These are phyloP conservation scores for Anastatica hierochuntica DNA, from an alignment of 345 rosid species.

Conservation along the genomic window DNA sequence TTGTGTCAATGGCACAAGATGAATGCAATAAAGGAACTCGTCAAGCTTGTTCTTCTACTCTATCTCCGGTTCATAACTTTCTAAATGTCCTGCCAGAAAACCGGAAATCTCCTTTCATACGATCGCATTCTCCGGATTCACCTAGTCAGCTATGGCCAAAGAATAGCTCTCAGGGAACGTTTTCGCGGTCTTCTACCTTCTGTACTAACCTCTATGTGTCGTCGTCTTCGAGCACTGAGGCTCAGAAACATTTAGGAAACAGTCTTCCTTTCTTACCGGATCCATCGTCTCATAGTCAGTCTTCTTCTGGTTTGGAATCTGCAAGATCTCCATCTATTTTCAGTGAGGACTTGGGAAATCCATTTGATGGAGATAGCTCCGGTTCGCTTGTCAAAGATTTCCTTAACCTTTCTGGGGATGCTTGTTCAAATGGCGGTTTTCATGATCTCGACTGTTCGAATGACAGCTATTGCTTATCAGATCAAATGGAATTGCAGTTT, in stretches of 20 bases:
- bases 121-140: slow-evolving; percentile 34
- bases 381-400: slow-evolving; percentile 44
- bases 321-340: slow-evolving; percentile 44
- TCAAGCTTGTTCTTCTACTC: slow-evolving; percentile 25
- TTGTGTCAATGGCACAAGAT: slow-evolving; percentile 26
- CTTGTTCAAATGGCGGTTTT: slow-evolving; percentile 45
- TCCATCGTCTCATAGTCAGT: slow-evolving; percentile 41
- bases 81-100: slow-evolving; percentile 26
- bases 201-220: slow-evolving; percentile 71
- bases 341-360: slow-evolving; percentile 39
- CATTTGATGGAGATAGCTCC: slow-evolving; percentile 36
- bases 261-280: slow-evolving; percentile 71
- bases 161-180: slow-evolving; percentile 31
- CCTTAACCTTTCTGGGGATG: slow-evolving; percentile 41
- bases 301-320: slow-evolving; percentile 44
- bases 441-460: slow-evolving; percentile 34
- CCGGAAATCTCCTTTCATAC: slow-evolving; percentile 31
- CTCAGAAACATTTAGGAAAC: slow-evolving; percentile 47
- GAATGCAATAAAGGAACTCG: slow-evolving; percentile 28
- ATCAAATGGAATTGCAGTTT: slow-evolving; percentile 71
- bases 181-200: slow-evolving; percentile 66
- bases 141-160: slow-evolving; percentile 35
- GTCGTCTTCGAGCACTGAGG: slow-evolving; percentile 64
- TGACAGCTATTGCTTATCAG: slow-evolving; percentile 38
- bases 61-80: slow-evolving; percentile 27